Conservation (phyloP, 1,139 yeast genomes). For the Hansenula sp. region DNA sequence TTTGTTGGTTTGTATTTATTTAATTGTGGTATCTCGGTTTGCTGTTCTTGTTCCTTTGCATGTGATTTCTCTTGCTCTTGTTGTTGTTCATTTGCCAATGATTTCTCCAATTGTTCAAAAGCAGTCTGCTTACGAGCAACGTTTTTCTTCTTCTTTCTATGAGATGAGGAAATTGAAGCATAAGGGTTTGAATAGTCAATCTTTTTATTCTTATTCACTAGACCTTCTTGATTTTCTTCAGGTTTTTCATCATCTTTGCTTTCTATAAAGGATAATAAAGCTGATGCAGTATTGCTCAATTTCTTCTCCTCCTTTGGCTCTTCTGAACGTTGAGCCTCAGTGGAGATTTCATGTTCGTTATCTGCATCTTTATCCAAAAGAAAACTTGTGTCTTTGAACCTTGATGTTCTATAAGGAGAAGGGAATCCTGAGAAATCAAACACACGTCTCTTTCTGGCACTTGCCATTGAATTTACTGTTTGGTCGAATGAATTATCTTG, state of each 20-base stretch:
- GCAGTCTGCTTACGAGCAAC: constrained; percentile 10
- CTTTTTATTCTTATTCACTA: constrained; percentile 8
- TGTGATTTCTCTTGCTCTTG: constrained; percentile 2
- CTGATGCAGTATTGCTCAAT: constrained; percentile 63
- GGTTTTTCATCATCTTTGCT: constrained; percentile 25
- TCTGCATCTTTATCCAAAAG: constrained; percentile 24
- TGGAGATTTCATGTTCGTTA: constrained; percentile 4
- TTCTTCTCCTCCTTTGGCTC: constrained; percentile 22
- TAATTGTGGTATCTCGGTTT: constrained; percentile 5
- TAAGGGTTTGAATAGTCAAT: constrained; percentile 52
- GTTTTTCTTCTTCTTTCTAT: constrained; percentile 20
- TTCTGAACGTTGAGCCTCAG: constrained; percentile 1
- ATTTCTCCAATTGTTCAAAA: constrained; percentile 18
- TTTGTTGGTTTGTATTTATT: constrained; percentile 30
- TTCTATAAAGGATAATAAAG: constrained; percentile 61
- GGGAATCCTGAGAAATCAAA: constrained; percentile 64
- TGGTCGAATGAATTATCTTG: constrained; percentile 14
- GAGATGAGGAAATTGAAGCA: constrained; percentile 29
- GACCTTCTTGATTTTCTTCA: constrained; percentile 31
- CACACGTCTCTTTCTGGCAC: constrained; percentile 33
- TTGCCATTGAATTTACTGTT: constrained; percentile 11
- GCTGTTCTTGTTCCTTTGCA: constrained; percentile 6
- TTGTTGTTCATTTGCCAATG: constrained; percentile 8
- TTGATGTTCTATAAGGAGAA: constrained; percentile 57
- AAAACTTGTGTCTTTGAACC: constrained; percentile 26